Evolutionary conservation across 2,329 filamentous ascomycete genomes (phyloP).

Genomic region (Ambrosiella beaveri): DNA sequence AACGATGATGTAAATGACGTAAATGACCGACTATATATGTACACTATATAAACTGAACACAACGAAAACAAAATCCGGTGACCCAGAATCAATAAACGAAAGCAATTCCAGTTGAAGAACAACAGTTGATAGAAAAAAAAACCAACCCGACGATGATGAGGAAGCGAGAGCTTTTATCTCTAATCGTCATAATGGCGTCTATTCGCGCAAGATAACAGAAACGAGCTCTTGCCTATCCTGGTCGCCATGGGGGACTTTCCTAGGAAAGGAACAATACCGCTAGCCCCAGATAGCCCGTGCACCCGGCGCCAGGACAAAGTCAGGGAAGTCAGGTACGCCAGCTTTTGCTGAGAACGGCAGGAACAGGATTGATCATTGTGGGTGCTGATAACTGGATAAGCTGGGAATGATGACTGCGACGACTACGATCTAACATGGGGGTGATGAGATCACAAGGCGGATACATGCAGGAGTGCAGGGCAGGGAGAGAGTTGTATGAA

Average conservation of each 20-base stretch:
- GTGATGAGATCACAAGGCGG: neutral
- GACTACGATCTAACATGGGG: neutral
- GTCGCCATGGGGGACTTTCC: neutral
- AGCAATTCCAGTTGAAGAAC: neutral
- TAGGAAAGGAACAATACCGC: slow-evolving; percentile 7
- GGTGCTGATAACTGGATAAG: neutral
- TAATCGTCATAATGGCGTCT: neutral
- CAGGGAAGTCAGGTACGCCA: neutral
- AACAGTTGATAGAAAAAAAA: neutral
- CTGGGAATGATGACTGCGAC: neutral
- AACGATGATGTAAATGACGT: neutral
- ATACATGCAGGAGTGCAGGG: slow-evolving; percentile 6
- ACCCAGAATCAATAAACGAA: neutral
- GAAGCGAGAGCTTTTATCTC: neutral
- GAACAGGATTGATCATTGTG: neutral
- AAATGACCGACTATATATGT: too few relatives aligned
- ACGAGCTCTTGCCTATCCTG: slow-evolving; percentile 1
- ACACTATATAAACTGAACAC: too few relatives aligned
- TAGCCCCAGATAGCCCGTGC: slow-evolving; percentile 1
- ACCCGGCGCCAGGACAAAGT: neutral
- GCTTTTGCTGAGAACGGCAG: neutral
- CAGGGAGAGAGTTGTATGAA: neutral
- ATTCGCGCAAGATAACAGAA: neutral
- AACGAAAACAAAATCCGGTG: too few relatives aligned
- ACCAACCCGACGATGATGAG: neutral